phyloP scores from a whole-genome alignment of 78 protist genomes.

The Dictyostelium brefeldianum region DNA sequence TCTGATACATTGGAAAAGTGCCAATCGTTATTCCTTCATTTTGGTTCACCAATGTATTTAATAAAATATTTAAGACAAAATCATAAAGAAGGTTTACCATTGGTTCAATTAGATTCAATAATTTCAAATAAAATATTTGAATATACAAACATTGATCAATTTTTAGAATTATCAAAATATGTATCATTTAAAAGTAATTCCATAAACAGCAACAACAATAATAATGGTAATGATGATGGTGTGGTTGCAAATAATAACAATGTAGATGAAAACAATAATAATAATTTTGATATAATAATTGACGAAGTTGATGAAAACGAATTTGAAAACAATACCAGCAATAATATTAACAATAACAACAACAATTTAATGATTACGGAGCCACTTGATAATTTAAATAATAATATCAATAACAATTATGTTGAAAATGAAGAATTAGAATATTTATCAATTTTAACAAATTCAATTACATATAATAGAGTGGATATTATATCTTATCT shows the following conservation, averaged over 20 bases:
- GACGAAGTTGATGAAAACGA: too few relatives aligned
- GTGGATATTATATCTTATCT: background rate
- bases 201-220: background rate
- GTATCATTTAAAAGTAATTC: background rate
- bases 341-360: background rate
- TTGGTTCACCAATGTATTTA: background rate
- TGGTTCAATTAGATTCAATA: background rate
- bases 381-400: background rate
- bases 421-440: background rate
- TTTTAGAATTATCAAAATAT: slow-evolving; percentile 8
- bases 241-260: background rate
- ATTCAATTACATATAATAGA: background rate
- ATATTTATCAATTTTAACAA: background rate
- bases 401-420: background rate
- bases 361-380: background rate
- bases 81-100: background rate
- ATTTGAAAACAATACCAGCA: background rate
- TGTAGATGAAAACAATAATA: background rate
- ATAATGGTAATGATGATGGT: background rate
- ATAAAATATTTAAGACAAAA: background rate
- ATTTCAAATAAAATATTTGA: background rate
- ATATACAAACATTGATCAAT: background rate
- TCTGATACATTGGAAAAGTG: background rate
- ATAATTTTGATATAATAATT: background rate
- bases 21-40: background rate